Conservation (phyloP, 257 asterid species). For the Haberlea rhodopensis region DNA sequence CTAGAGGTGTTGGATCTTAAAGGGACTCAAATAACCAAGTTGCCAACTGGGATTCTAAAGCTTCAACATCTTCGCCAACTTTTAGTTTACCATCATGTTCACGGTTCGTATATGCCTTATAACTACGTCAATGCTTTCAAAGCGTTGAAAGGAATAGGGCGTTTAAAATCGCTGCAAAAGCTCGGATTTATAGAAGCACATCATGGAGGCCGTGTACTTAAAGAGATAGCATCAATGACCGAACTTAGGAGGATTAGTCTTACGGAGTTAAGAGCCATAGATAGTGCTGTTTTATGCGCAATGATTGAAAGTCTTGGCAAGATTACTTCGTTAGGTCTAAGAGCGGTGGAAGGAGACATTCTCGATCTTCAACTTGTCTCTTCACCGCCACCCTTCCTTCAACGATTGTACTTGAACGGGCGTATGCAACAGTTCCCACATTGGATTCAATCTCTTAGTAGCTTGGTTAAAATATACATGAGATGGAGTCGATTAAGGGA, state of each 20-base stretch:
- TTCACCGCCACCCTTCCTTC: constrained; percentile 38
- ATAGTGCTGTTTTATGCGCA: constrained; percentile 28
- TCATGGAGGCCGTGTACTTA: constrained; percentile 21
- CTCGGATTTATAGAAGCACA: constrained; percentile 29
- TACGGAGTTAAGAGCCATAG: constrained; percentile 33
- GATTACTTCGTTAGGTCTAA: constrained; percentile 26
- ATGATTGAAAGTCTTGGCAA: constrained; percentile 31
- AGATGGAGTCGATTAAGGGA: constrained; percentile 32
- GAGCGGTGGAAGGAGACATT: constrained; percentile 26
- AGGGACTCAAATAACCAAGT: constrained; percentile 30
- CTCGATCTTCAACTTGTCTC: constrained; percentile 30
- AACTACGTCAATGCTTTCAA: constrained; percentile 32
- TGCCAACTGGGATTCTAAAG: constrained; percentile 34
- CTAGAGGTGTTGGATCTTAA: constrained; percentile 39
- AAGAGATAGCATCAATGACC: constrained; percentile 26
- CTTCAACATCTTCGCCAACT: constrained; percentile 37
- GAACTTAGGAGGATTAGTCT: constrained; percentile 32
- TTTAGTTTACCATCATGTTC: constrained; percentile 24
- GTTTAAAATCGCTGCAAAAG: constrained; percentile 28
- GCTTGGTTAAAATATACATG: constrained; percentile 29
- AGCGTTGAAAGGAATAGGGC: constrained; percentile 34
- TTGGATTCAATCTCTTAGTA: constrained; percentile 33
- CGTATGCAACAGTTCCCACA: constrained; percentile 24
- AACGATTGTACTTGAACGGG: constrained; percentile 31
- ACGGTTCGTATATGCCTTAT: constrained; percentile 26